phyloP scores from a whole-genome alignment of 345 rosid genomes.

The Citrus hindsii region DNA sequence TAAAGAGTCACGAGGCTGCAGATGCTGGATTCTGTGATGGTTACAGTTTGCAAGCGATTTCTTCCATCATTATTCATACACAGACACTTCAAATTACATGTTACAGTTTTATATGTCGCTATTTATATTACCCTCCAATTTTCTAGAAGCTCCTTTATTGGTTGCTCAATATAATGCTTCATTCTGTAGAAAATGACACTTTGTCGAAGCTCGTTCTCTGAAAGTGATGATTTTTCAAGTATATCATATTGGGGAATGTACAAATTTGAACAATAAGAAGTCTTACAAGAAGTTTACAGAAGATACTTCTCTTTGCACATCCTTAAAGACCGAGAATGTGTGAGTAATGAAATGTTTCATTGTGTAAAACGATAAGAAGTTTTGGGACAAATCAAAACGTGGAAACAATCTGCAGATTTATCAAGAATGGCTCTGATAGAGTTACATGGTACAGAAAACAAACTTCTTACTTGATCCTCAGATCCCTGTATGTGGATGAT shows the following conservation, averaged over 20 bases:
- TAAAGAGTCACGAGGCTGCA: constrained; percentile 58
- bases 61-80: neutral
- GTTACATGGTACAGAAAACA: constrained; percentile 27
- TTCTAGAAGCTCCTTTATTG: constrained; percentile 11
- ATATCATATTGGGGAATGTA: constrained; percentile 6
- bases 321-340: neutral
- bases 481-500: neutral
- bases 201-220: neutral
- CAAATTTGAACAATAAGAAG: neutral
- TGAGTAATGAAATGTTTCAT: constrained; percentile 17
- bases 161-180: constrained; percentile 19
- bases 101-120: neutral
- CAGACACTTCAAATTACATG: constrained; percentile 11
- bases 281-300: neutral
- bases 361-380: constrained; percentile 24
- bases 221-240: neutral
- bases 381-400: constrained; percentile 6
- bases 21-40: constrained; percentile 63
- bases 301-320: neutral
- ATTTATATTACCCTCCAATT: neutral
- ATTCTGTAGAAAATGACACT: constrained; percentile 15
- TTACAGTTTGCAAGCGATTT: constrained; percentile 9
- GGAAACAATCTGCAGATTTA: constrained; percentile 22
- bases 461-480: neutral
- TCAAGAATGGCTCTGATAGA: neutral